Evolutionary conservation across 371 early-diverging fungal genomes (phyloP), one percentile per base, ranked within the genome.

Genomic region (Mortierella sp.): DNA sequence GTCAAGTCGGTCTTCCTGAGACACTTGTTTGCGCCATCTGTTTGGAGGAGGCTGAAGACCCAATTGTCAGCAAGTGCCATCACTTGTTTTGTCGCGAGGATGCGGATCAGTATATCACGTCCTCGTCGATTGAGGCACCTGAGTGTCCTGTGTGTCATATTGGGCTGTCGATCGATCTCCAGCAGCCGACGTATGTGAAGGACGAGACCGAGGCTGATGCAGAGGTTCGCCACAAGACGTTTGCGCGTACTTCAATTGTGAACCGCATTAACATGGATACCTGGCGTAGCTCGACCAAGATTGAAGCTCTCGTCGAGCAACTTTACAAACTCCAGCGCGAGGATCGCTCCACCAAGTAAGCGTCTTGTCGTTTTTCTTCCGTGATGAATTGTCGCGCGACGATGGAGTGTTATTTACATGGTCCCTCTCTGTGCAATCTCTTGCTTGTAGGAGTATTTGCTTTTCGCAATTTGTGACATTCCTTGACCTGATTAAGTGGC

Each of bases 391-490:
- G n/a, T n/a, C n/a, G n/a, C n/a, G n/a, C n/a, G n/a, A n/a, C n/a
- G n/a, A n/a, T n/a, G n/a, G n/a, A n/a, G n/a, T 34, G 39, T 50
- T 31, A 8, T 26, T 63, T 13, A n/a, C 10, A 29, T 63, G 71
- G n/a, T n/a, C n/a, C 66, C 48, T 34, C 8, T 79, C 85, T 86
- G 53, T 88, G 87, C 88, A 0, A 87, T 87, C 50, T 8, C 2
- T 10, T 24, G 19, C 14, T 26, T 63, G 9, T 44, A 80, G 80
- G 70, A 88, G 89, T 70, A 93, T 96, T 69, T 94, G 96, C 61
- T 96, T 97, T 79, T 95, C 95, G 29, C 96, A 98, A 88, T 99
- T 96, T 87, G 96, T 96, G 40, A 94, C 94, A 67, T 98, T 98
- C 79, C 86, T 99, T 0, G 98, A 98, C 81, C 86, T 98, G 64